These are phyloP conservation scores for Mortierella sp. DNA, from an alignment of 371 early-diverging fungal genomes.

Conservation along the genomic window DNA sequence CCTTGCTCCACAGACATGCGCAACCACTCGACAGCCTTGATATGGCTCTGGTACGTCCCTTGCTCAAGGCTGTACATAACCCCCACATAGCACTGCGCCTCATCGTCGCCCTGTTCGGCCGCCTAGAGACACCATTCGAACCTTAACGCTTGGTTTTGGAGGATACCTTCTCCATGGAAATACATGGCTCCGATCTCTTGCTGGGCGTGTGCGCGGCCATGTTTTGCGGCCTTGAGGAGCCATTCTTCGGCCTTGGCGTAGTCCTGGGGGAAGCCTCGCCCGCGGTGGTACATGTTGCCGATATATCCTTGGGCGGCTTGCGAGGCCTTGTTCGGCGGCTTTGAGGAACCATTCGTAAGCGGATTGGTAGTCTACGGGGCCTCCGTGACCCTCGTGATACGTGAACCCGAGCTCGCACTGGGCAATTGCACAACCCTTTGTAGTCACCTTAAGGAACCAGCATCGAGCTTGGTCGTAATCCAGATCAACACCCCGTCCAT, in stretches of 20 bases:
- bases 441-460: constrained; percentile 8
- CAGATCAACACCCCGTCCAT: not conserved
- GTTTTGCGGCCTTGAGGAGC: constrained; percentile 12
- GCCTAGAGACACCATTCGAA: not conserved
- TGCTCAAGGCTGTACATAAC: not conserved
- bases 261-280: not conserved
- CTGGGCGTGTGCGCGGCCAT: not conserved
- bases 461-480: not conserved
- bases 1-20: not conserved
- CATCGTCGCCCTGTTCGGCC: not conserved
- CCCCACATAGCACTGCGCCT: not conserved
- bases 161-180: not conserved
- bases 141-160: not conserved
- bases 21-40: not conserved
- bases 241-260: not conserved
- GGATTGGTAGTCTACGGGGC: not conserved
- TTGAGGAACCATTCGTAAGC: not conserved
- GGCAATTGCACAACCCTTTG: not conserved
- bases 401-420: constrained; percentile 6
- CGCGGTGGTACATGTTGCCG: not conserved
- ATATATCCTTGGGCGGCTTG: not conserved
- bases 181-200: constrained; percentile 68
- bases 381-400: constrained; percentile 8
- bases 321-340: not conserved
- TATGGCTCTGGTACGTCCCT: not conserved